phyloP scores from a whole-genome alignment of 2,329 filamentous ascomycete genomes.

The Aphanoascus verrucosus region DNA sequence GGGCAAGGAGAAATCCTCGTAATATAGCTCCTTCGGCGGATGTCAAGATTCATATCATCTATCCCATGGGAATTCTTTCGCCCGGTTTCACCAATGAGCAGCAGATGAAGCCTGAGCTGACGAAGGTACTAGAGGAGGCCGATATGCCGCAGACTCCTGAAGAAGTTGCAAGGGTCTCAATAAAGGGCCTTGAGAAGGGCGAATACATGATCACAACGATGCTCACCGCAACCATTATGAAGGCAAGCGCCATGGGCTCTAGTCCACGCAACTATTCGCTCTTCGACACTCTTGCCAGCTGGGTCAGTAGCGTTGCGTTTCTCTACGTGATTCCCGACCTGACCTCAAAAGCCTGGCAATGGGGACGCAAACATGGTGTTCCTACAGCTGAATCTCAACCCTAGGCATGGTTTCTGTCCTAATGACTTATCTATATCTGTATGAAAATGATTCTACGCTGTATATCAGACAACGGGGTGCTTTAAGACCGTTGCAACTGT shows the following conservation, averaged over 20 bases:
- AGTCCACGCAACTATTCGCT: slow-evolving; percentile 45
- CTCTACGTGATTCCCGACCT: slow-evolving; percentile 49
- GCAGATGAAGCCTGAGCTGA: slow-evolving; percentile 66
- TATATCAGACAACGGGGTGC: no score
- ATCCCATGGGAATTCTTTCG: slow-evolving; percentile 70
- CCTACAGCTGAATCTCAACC: slow-evolving; percentile 13
- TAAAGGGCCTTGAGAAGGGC: slow-evolving; percentile 67
- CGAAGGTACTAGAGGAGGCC: slow-evolving; percentile 65
- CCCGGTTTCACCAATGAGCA: slow-evolving; percentile 70
- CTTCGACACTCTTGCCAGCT: slow-evolving; percentile 45
- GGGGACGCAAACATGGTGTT: slow-evolving; percentile 46
- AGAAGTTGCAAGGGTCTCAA: slow-evolving; percentile 58
- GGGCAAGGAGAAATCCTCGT: slow-evolving; percentile 37
- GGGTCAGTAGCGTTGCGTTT: slow-evolving; percentile 45
- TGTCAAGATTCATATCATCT: slow-evolving; percentile 70
- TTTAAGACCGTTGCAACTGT: no score
- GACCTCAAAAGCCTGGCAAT: slow-evolving; percentile 46
- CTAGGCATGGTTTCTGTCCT: not conserved
- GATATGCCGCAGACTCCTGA: slow-evolving; percentile 72
- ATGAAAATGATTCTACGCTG: no score
- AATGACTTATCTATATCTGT: not conserved
- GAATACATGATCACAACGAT: slow-evolving; percentile 69
- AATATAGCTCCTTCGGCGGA: slow-evolving; percentile 45
- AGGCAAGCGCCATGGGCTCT: slow-evolving; percentile 45
- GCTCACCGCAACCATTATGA: slow-evolving; percentile 61